Base-by-base conservation (phyloP, 2,329 filamentous ascomycete species). In the Coleophoma eucalyptorum region DNA sequence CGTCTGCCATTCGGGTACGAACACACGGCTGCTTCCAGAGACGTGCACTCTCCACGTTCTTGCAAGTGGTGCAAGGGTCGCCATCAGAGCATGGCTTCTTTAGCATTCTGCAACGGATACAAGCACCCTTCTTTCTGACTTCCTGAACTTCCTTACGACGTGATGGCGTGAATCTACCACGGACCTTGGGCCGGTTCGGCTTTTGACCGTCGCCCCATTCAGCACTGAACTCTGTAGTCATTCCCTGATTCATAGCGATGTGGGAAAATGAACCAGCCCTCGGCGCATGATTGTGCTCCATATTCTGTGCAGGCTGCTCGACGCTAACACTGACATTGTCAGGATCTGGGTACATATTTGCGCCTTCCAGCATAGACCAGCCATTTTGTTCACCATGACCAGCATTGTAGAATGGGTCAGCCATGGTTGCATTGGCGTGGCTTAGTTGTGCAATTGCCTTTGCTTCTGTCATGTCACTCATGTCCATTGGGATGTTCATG, bases 1-100 rank as follows among this genome's bases (percentile, higher is more conserved):
- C 77, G 54, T 84, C 80, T 7, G 79, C 78, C 18, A 86, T 71
- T 48, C 80, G 78, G 7, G 81, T 84, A 43, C 83, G 75, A 20
- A 85, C 77, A 60, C 83, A 87, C 10, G 80, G 79, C 3, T 77
- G 78, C 53, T 77, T 79, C 83, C 83, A 87, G n/a, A 86, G 75
- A 8, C 83, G 75, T 1, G 83, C 81, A 3, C 78, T 76, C 37
- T 86, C 68, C 1, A 87, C 82, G 59, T 82, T 84, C 53, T 77
- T 76, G 55, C 83, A 87, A 1, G 82, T 81, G 48, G 80, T 76
- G 57, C 83, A 87, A 0, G 83, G 82, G 6, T 75, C 79, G 32
- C 80, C 83, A 52, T 76, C 78, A n/a, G 81, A 83, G 59, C 83
- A 87, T 1, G 80, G 83, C 67, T 87, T 87, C 51, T 83, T 76